phyloP scores from a whole-genome alignment of 2,329 filamentous ascomycete species.

The Arthrocladium fulminans region DNA sequence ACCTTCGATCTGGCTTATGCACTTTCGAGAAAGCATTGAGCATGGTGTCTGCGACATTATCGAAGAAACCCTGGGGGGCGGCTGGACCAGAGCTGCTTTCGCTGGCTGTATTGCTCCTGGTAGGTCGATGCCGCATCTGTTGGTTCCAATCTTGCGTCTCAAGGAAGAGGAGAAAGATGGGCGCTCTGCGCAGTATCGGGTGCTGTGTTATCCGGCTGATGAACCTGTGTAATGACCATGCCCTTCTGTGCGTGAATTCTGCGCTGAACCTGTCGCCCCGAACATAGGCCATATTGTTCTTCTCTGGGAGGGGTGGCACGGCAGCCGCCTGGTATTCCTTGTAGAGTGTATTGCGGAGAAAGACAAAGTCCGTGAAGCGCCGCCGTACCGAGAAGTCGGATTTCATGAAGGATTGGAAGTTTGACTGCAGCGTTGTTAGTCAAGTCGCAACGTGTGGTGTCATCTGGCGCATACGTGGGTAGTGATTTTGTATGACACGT shows the following conservation, averaged over 20 bases:
- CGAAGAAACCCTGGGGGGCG: slow-evolving; percentile 61
- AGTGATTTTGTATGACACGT: slow-evolving; percentile 89
- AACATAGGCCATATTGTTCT: slow-evolving; percentile 98
- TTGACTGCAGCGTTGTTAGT: slow-evolving; percentile 53
- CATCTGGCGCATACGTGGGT: slow-evolving; percentile 58
- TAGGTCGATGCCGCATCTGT: slow-evolving; percentile 73
- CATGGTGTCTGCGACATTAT: slow-evolving; percentile 90
- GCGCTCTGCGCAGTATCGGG: slow-evolving; percentile 73
- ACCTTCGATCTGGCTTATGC: slow-evolving; percentile 87
- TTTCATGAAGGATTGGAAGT: slow-evolving; percentile 87
- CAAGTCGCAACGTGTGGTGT: slow-evolving; percentile 2
- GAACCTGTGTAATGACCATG: slow-evolving; percentile 85
- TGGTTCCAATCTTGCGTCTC: slow-evolving; percentile 95
- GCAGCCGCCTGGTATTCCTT: slow-evolving; percentile 86
- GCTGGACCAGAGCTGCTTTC: slow-evolving; percentile 32
- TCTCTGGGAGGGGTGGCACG: slow-evolving; percentile 89
- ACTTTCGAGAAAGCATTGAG: slow-evolving; percentile 96
- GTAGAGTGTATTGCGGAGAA: slow-evolving; percentile 81
- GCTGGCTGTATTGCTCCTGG: slow-evolving; percentile 49
- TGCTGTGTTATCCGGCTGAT: slow-evolving; percentile 78
- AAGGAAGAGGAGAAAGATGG: slow-evolving; percentile 78
- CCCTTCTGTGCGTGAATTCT: slow-evolving; percentile 83
- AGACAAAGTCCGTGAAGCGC: slow-evolving; percentile 96
- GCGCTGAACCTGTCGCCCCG: slow-evolving; percentile 88
- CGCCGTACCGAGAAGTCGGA: slow-evolving; percentile 70